phyloP scores from a whole-genome alignment of 495 filamentous ascomycete genomes.

The Penicillium turbatum region DNA sequence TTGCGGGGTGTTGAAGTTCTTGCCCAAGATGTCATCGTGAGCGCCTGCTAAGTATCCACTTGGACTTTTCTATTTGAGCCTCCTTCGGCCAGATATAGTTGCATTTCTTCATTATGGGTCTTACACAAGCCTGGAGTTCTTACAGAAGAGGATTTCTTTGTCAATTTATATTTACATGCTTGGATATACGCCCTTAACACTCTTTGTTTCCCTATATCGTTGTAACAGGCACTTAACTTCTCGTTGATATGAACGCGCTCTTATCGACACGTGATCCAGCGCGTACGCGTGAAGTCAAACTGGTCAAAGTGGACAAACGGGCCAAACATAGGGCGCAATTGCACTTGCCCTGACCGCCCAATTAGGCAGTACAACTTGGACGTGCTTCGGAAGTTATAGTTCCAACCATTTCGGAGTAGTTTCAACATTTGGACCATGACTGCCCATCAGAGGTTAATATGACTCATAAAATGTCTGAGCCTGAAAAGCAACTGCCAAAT shows the following conservation, averaged over 20 bases:
- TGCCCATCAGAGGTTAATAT: background rate
- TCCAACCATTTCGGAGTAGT: too few species aligned
- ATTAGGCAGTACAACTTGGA: background rate
- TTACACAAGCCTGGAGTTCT: background rate
- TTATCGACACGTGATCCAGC: conserved; percentile 17
- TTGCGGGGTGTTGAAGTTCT: conserved; percentile 11
- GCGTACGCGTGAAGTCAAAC: conserved; percentile 1
- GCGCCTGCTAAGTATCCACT: background rate
- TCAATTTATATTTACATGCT: background rate
- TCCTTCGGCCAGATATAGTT: background rate
- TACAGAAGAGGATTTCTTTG: background rate
- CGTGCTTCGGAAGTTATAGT: background rate
- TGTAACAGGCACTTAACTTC: background rate
- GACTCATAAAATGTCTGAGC: conserved; percentile 2
- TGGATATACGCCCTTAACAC: background rate
- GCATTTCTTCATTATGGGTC: background rate
- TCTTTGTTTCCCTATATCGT: background rate
- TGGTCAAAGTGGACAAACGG: too few species aligned
- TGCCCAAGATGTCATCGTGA: conserved; percentile 5
- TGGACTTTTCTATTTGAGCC: background rate
- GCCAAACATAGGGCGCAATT: background rate
- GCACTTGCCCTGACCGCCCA: background rate
- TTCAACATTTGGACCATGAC: conserved; percentile 1
- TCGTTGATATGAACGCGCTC: background rate
- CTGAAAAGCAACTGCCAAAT: background rate